Evolutionary conservation across 176 grass and related monocot genomes (phyloP), one percentile per base, ranked within the genome.

Genomic region (Pontederia crassipes): DNA sequence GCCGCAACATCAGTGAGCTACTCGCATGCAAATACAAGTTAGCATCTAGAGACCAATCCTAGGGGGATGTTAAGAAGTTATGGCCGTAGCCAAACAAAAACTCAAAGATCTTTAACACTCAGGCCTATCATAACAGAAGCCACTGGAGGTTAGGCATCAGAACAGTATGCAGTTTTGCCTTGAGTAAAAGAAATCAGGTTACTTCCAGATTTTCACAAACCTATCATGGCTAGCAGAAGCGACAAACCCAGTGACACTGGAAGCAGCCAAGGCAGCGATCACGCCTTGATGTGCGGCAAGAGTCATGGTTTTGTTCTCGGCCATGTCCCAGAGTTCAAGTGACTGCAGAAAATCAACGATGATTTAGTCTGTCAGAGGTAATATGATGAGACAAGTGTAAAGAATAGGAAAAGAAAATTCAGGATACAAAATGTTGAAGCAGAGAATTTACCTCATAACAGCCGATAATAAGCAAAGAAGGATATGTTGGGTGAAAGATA

Each of bases 251-350:
- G 87, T 97, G 47, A 78, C 65, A 4, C 81, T 91, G 0, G 87
- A 97, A 60, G 81, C 84, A 11, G 92, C 84, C 20, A 97, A 70
- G 16, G 92, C 78, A 29, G 87, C 69, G 62, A 97, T 73, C 46
- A 97, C 61, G 63, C 87, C 87, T 2, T 85, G 81, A 56, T 97
- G 87, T 1, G 87, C 92, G 18, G 83, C 75, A 1, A 97, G 48
- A 47, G 75, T 88, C 84, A 91, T 91, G 9, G 84, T 66, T 62
- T 83, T 91, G 66, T 81, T 87, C 62, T 88, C 87, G 58, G 77
- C 73, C 61, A 88, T 82, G 73, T 97, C 87, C 92, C 92, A 97
- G 65, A 97, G 92, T 67, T 97, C 87, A 62, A 97, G 77, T 13
- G 92, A 91, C 92, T 97, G 78, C 86, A 86, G 32, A 40, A 40